Percentiles rank a stretch among this genome's conserved stretches.
Conservation (phyloP, 2,329 filamentous ascomycete species). For the Leptographium wingfieldii region DNA sequence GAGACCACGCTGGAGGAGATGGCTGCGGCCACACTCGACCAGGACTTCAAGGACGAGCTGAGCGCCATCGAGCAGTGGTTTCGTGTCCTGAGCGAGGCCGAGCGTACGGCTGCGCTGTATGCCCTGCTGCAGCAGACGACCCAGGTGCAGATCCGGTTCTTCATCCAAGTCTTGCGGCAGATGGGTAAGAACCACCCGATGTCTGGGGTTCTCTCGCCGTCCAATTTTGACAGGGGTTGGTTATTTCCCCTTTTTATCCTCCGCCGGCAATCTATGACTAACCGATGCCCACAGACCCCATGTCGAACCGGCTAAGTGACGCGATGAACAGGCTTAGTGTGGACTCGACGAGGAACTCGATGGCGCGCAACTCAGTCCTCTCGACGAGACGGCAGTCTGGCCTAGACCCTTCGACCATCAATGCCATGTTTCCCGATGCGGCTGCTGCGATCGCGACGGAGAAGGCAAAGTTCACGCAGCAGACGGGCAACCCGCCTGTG, state of each 20-base stretch:
- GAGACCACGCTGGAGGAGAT: conserved; percentile 98
- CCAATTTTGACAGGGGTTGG: conserved; percentile 89
- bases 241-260: conserved; percentile 1
- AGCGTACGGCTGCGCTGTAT: conserved; percentile 89
- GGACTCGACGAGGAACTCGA: conserved; percentile 74
- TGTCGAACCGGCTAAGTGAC: conserved; percentile 91
- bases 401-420: conserved; percentile 87
- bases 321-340: conserved; percentile 93
- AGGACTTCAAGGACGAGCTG: conserved; percentile 98
- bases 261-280: conserved; percentile 8
- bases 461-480: conserved; percentile 93
- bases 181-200: conserved; percentile 98
- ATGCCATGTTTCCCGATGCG: conserved; percentile 97
- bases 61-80: conserved; percentile 99
- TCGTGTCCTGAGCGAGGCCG: conserved; percentile 88
- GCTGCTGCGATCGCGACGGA: conserved; percentile 97
- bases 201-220: conserved; percentile 86
- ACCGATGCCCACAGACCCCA: conserved; percentile 54
- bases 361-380: conserved; percentile 67
- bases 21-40: conserved; percentile 95
- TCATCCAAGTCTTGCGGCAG: conserved; percentile 96
- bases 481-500: conserved; percentile 77
- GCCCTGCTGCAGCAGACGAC: conserved; percentile 95
- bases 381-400: conserved; percentile 85
- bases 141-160: conserved; percentile 97